These are phyloP conservation scores for Gleditsia sinensis DNA, from an alignment of 306 rosid genomes.

Conservation along the genomic window DNA sequence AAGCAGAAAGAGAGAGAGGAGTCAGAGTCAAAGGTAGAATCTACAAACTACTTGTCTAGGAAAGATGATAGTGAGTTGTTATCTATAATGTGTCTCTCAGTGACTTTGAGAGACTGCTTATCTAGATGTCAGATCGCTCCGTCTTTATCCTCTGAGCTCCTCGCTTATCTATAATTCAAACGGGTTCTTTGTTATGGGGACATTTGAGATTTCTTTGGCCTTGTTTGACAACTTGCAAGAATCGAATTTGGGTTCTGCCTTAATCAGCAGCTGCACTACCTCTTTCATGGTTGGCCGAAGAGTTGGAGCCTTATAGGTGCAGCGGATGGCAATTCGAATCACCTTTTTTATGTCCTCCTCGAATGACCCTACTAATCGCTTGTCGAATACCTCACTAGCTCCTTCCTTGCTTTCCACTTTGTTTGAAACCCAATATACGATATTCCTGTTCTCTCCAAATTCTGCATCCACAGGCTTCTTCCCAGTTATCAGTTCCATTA, in stretches of 20 bases:
- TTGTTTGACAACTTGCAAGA: conserved; percentile 57
- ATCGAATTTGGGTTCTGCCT: conserved; percentile 65
- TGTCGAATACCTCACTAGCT: conserved; percentile 78
- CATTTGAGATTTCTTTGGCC: conserved; percentile 57
- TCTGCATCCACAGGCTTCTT: conserved; percentile 85
- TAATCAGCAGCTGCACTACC: conserved; percentile 74
- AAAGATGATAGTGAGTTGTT: conserved; percentile 34
- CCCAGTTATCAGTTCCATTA: conserved; percentile 92
- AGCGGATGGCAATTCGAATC: conserved; percentile 75
- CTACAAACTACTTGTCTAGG: conserved; percentile 50
- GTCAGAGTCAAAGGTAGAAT: conserved; percentile 42
- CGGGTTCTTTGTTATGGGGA: conserved; percentile 45
- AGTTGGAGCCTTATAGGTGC: conserved; percentile 84
- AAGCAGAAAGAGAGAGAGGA: conserved; percentile 9
- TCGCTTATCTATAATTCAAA: conserved; percentile 38
- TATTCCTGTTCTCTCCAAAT: conserved; percentile 90
- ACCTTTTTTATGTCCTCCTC: conserved; percentile 75
- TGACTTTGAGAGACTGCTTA: conserved; percentile 32
- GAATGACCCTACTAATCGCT: conserved; percentile 48
- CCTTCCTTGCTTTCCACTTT: conserved; percentile 87
- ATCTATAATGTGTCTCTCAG: conserved; percentile 37
- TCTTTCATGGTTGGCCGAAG: conserved; percentile 94
- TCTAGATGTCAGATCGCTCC: conserved; percentile 26
- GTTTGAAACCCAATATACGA: conserved; percentile 85
- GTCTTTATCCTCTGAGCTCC: conserved; percentile 27